A percentile compares a stretch with the other conserved stretches of the same genome.
phyloP scores from a whole-genome alignment of 352 stramenopile genomes.

The Pseudoperonospora humuli region DNA sequence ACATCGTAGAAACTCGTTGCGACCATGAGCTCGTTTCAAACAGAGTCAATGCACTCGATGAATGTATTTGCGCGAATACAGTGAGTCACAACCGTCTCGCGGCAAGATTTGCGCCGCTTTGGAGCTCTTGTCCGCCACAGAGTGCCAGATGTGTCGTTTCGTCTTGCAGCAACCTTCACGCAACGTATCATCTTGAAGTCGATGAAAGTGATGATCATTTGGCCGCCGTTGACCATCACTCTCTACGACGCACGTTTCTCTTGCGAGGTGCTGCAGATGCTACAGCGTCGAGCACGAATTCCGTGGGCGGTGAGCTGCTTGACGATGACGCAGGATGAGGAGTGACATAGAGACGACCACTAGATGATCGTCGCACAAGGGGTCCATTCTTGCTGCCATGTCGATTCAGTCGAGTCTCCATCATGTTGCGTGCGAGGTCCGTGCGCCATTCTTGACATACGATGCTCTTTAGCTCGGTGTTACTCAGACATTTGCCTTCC shows the following conservation, averaged over 20 bases:
- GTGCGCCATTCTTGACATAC: conserved; percentile 72
- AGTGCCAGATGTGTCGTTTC: conserved; percentile 23
- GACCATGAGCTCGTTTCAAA: too few species aligned
- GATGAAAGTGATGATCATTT: conserved; percentile 8
- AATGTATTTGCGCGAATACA: too few species aligned
- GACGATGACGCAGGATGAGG: conserved; percentile 9
- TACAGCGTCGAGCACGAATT: conserved; percentile 34
- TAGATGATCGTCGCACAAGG: conserved; percentile 40
- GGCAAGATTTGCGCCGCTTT: too few species aligned
- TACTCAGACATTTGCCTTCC: conserved; percentile 22
- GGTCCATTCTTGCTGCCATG: conserved; percentile 48
- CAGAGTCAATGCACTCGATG: too few species aligned
- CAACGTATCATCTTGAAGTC: conserved; percentile 10
- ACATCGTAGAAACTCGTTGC: too few species aligned
- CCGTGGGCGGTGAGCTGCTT: neutral
- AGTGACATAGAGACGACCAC: conserved; percentile 49
- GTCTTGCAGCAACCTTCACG: conserved; percentile 8
- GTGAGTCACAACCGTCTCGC: too few species aligned
- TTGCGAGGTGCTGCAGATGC: conserved; percentile 6
- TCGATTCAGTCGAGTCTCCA: too few species aligned
- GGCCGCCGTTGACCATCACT: neutral
- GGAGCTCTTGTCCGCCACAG: too few species aligned
- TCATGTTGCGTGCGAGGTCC: too few species aligned
- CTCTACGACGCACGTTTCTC: neutral
- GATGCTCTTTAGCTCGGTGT: too few species aligned